Percentiles rank a stretch among this genome's conserved stretches.
These are phyloP conservation scores for Tolypocladium sp. DNA, from an alignment of 2,329 filamentous ascomycete species.

Conservation along the genomic window DNA sequence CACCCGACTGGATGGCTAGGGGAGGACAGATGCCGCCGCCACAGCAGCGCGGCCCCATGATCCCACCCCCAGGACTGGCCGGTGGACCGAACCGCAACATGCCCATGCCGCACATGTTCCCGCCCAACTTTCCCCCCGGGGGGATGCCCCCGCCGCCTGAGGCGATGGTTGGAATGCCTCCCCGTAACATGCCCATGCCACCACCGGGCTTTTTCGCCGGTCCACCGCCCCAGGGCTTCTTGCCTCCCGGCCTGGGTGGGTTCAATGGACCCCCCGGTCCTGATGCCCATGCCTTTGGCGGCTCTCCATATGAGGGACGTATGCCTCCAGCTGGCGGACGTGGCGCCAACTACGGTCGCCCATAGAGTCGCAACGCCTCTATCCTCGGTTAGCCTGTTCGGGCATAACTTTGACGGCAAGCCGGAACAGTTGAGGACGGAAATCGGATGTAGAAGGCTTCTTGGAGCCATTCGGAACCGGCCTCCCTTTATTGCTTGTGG, in stretches of 20 bases:
- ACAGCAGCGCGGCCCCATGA: slow-evolving; percentile 39
- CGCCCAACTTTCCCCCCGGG: slow-evolving; percentile 49
- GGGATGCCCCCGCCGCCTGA: slow-evolving; percentile 36
- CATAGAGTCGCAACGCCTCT: slow-evolving; percentile 6
- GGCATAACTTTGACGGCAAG: background rate
- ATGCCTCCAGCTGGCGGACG: slow-evolving; percentile 39
- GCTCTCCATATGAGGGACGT: slow-evolving; percentile 43
- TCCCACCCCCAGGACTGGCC: slow-evolving; percentile 50
- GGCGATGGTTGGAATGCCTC: slow-evolving; percentile 38
- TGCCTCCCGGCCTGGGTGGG: slow-evolving; percentile 45
- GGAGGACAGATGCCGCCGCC: slow-evolving; percentile 34
- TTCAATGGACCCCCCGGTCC: slow-evolving; percentile 44
- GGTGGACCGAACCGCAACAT: slow-evolving; percentile 26
- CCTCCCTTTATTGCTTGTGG: background rate
- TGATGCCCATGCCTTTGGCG: slow-evolving; percentile 36
- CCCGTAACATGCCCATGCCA: slow-evolving; percentile 44
- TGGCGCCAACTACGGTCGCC: slow-evolving; percentile 23
- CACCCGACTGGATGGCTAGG: slow-evolving; percentile 42
- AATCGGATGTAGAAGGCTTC: background rate
- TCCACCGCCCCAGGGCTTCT: slow-evolving; percentile 40
- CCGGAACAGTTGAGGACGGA: background rate
- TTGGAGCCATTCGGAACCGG: background rate
- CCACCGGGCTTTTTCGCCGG: slow-evolving; percentile 50
- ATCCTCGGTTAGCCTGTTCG: background rate
- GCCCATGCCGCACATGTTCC: slow-evolving; percentile 50